Conservation (phyloP, 2,329 filamentous ascomycete species). For the Zarea fungicola region DNA sequence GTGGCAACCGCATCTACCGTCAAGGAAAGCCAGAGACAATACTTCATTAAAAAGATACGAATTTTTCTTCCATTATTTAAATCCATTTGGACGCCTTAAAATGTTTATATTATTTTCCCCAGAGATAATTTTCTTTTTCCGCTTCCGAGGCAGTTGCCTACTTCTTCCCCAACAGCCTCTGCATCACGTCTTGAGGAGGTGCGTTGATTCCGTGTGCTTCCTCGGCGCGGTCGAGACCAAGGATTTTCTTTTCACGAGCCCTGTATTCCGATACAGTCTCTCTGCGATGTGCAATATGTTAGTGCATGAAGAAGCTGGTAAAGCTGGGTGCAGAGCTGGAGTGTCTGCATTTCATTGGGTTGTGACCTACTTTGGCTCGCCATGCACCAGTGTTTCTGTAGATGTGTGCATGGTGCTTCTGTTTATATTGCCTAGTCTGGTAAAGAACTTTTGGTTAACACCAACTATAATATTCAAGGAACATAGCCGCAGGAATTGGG, state of each 20-base stretch:
- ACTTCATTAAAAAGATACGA: too few relatives aligned
- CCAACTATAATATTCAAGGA: too few relatives aligned
- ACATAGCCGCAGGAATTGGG: not conserved
- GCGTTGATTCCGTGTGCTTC: not conserved
- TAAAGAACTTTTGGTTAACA: not conserved
- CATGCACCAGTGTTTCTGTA: not conserved
- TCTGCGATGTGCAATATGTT: not conserved
- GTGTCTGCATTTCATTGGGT: not conserved
- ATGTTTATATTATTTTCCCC: too few relatives aligned
- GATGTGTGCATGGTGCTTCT: not conserved
- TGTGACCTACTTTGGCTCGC: constrained; percentile 1
- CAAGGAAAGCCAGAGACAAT: too few relatives aligned
- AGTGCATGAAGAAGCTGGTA: too few relatives aligned
- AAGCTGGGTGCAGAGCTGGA: too few relatives aligned
- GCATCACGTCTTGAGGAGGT: not conserved
- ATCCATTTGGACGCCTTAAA: too few relatives aligned
- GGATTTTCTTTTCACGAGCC: not conserved
- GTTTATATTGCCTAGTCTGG: not conserved
- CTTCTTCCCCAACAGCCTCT: constrained; percentile 6
- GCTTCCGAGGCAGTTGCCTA: not conserved
- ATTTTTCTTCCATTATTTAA: too few relatives aligned
- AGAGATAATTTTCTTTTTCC: too few relatives aligned
- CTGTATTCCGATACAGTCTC: not conserved
- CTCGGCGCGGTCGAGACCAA: constrained; percentile 2
- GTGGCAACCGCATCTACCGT: too few relatives aligned